Evolutionary conservation across 208 protist species (phyloP), one percentile per base, ranked within the genome.

Genomic region (Zelonia costaricensis): DNA sequence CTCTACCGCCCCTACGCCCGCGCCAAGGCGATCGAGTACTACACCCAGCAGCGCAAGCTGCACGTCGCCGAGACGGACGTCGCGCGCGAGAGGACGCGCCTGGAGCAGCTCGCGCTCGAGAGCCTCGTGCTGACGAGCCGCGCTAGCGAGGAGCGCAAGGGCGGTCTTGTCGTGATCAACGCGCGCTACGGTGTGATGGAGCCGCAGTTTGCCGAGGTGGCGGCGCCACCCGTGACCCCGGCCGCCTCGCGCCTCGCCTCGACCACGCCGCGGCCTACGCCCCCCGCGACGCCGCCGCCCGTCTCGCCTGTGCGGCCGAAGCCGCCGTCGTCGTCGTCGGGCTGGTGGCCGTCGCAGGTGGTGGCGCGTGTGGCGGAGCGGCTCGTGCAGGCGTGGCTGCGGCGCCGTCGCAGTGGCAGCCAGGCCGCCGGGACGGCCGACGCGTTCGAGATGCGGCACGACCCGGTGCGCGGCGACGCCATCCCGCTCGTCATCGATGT

Each of bases 81-180:
- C 23, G 87, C 82, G 16, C 76, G 84, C 7, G 75, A 84, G 65
- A 63, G 60, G 49, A 86, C 90, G 4, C 47, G 80, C 9, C 58
- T 82, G 45, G 90, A 95, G 76, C 86, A 93, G 62, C 64, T 60
- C 42, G 84, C 86, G 8, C 40, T 95, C 28, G 76, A 90, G 69
- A 62, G 10, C 8, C 36, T 52, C n/a, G 72, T 90, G 25, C 56
- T 86, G 53, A 46, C 58, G 39, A 81, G 69, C 55, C 77, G 76
- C 22, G 62, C 83, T 9, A 43, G 23, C 39, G 87, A 96, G 61
- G 84, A 92, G 40, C 68, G 70, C 10, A 80, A 84, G 35, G 78
- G 78, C 36, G 91, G 91, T 0, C 80, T 96, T 13, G 85, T 96
- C 25, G 89, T 96, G 38, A 80, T 93, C 62, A 93, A 92, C 65